Base-by-base conservation (phyloP, 2,329 filamentous ascomycete species). In the Phoma sp. region DNA sequence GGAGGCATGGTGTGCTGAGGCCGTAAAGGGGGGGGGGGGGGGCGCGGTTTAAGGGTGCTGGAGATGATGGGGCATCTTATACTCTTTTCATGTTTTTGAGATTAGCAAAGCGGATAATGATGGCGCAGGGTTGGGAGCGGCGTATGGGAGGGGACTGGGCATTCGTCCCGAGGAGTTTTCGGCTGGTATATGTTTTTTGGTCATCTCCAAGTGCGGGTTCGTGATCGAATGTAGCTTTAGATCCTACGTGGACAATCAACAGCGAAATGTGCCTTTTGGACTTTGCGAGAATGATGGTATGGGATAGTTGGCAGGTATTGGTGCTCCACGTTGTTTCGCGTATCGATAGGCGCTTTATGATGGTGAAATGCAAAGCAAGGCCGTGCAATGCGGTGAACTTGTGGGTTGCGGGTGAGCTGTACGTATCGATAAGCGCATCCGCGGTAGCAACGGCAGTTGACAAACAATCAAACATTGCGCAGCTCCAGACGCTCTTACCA, bases 1-100 rank as follows among this genome's bases (percentile, higher is more conserved):
- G 89, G 29, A 83, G 90, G 56, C 87, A 90, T 74, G 69, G 70
- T 7, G 67, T 69, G 11, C 45, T 73, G 18, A 65, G 70, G 57
- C 70, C 70, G 18, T 71, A 60, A 62, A 46, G 41, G 42, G 30
- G 29, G 7, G 13, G 27, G 30, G 13, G 2, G 24, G 3, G n/a
- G 13, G 32, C 3, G 35, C 14, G 10, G 44, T 9, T 27, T 22
- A 6, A 32, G 30, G 42, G 9, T n/a, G 3, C 7, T 38, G 36
- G 18, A 13, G 8, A 14, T 38, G 32, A 33, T 11, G 32, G 32
- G 32, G 10, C 18, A 18, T 18, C 18, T 18, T 18, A 18, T 18
- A 18, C 18, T 18, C 18, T 18, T 18, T 18, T 18, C 18, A 18
- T 18, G 18, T 18, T 18, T 18, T 18, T 18, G 18, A 18, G 18